These are phyloP conservation scores for Fusarium metavorans DNA, from an alignment of 2,329 filamentous ascomycete species.

Conservation along the genomic window DNA sequence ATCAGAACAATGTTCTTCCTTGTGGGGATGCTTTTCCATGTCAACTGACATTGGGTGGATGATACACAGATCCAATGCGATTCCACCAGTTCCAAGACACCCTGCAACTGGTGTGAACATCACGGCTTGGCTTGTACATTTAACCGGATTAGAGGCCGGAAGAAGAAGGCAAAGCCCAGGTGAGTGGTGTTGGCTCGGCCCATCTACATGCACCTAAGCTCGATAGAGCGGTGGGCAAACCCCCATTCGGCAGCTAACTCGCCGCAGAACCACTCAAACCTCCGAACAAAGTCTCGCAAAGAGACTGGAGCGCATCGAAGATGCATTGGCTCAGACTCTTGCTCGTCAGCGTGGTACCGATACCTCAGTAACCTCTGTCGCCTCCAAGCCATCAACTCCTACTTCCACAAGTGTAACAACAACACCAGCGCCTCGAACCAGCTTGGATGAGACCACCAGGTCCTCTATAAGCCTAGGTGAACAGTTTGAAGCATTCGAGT, in stretches of 20 bases:
- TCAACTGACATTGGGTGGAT: constrained; percentile 1
- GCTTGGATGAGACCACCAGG: neutral
- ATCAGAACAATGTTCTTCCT: neutral
- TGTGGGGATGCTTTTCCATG: neutral
- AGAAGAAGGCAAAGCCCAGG: constrained; percentile 30
- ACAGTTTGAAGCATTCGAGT: constrained; percentile 9
- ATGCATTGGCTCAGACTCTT: constrained; percentile 34
- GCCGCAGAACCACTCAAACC: constrained; percentile 19
- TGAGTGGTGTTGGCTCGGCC: constrained; percentile 8
- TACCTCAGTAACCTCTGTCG: neutral
- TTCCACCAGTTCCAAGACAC: constrained; percentile 3
- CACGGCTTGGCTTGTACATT: constrained; percentile 41
- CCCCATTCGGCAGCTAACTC: neutral
- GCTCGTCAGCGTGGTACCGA: constrained; percentile 3
- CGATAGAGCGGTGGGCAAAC: neutral
- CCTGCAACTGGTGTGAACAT: constrained; percentile 43
- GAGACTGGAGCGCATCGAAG: constrained; percentile 38
- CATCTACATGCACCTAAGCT: neutral
- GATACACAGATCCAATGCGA: constrained; percentile 38
- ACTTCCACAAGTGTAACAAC: neutral
- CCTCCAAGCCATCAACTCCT: constrained; percentile 14
- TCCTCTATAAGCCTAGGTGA: constrained; percentile 13
- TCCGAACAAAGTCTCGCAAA: constrained; percentile 35
- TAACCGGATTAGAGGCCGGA: constrained; percentile 39
- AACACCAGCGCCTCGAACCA: neutral